Conservation (phyloP, 352 stramenopile species). For the Pythium myriotylum region DNA sequence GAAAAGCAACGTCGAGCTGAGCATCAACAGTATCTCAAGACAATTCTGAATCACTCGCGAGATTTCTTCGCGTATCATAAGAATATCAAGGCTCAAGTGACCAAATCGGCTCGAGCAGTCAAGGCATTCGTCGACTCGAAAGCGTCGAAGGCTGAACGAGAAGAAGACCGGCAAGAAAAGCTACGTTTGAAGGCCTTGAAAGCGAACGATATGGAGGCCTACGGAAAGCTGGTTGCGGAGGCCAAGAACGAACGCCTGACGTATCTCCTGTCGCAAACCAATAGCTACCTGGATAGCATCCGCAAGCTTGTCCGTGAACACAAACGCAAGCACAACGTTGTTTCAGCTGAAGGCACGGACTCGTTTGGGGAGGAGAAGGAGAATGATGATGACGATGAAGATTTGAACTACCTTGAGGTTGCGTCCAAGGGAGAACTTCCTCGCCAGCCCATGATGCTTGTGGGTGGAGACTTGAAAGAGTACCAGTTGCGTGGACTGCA, state of each 20-base stretch:
- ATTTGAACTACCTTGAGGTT: constrained; percentile 86
- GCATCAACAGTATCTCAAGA: constrained; percentile 81
- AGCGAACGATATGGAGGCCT: constrained; percentile 97
- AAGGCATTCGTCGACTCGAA: constrained; percentile 83
- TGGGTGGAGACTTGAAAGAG: constrained; percentile 95
- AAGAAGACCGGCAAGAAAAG: constrained; percentile 89
- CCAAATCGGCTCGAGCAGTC: constrained; percentile 65
- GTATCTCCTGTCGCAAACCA: constrained; percentile 96
- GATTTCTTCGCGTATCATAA: constrained; percentile 90
- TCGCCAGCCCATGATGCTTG: constrained; percentile 95
- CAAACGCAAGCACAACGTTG: constrained; percentile 79
- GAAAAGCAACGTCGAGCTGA: constrained; percentile 81
- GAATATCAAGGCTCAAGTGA: constrained; percentile 74
- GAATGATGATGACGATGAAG: constrained; percentile 58
- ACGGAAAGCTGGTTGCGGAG: constrained; percentile 96
- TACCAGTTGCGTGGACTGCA: constrained; percentile 99
- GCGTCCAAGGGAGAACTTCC: constrained; percentile 83
- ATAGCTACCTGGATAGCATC: constrained; percentile 96
- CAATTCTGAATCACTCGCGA: constrained; percentile 80
- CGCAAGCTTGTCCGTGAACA: constrained; percentile 90
- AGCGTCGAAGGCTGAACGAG: constrained; percentile 75
- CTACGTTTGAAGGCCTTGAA: constrained; percentile 89
- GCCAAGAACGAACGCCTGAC: constrained; percentile 98
- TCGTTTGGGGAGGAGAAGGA: constrained; percentile 26
- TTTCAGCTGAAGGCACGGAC: constrained; percentile 12